These are phyloP conservation scores for Selaginella moellendorffii DNA, from an alignment of 75 land plant genomes.

Conservation along the genomic window DNA sequence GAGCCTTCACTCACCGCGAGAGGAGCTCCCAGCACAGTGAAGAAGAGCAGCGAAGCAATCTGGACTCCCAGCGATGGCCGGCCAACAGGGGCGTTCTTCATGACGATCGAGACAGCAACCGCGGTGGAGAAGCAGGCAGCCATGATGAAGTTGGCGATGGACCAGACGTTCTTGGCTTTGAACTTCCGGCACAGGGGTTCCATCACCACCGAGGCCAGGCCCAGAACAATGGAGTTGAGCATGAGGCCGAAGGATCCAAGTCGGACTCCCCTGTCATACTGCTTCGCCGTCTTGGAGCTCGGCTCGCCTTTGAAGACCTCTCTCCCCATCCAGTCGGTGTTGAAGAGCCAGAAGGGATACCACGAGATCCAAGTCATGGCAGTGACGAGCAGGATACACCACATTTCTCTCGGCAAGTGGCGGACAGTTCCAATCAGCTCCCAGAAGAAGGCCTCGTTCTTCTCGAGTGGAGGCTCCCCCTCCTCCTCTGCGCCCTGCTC, in stretches of 20 bases:
- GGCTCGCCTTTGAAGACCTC: slow-evolving; percentile 81
- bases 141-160: slow-evolving; percentile 55
- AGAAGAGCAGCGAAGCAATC: slow-evolving; percentile 38
- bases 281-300: slow-evolving; percentile 13
- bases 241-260: slow-evolving; percentile 83
- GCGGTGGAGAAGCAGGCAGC: slow-evolving; percentile 35
- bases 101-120: slow-evolving; percentile 28
- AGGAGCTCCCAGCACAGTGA: slow-evolving; percentile 75
- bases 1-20: slow-evolving; percentile 49
- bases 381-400: slow-evolving; percentile 58
- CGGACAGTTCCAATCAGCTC: slow-evolving; percentile 63
- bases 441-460: slow-evolving; percentile 61
- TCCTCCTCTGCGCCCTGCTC: slow-evolving; percentile 21
- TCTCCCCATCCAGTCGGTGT: slow-evolving; percentile 98
- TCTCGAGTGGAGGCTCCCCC: slow-evolving; percentile 17
- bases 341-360: slow-evolving; percentile 89
- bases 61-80: slow-evolving; percentile 21
- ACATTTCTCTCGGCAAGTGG: slow-evolving; percentile 46
- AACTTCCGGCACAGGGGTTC: slow-evolving; percentile 62
- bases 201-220: slow-evolving; percentile 57
- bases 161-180: slow-evolving; percentile 76
- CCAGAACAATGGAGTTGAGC: slow-evolving; percentile 73
- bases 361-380: slow-evolving; percentile 89
- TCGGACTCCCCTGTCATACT: slow-evolving; percentile 60
- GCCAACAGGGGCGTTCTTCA: not conserved